phyloP scores from a whole-genome alignment of 2,329 filamentous ascomycete species.

The Colletotrichum cereale region DNA sequence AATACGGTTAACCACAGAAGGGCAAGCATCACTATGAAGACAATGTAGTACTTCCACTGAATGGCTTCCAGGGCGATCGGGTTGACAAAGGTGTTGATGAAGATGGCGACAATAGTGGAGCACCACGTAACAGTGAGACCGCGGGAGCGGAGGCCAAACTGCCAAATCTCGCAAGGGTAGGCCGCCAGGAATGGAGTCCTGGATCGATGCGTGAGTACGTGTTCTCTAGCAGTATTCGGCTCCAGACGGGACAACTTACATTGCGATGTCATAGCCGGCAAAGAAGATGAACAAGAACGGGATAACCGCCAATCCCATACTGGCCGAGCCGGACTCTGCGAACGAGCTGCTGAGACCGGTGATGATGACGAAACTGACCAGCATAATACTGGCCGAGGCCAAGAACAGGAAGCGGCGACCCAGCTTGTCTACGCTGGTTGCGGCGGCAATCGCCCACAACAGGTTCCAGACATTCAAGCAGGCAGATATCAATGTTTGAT shows the following conservation, averaged over 20 bases:
- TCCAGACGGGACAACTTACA: conserved; percentile 4
- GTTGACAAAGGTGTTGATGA: conserved; percentile 54
- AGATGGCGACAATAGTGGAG: conserved; percentile 28
- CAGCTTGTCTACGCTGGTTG: conserved; percentile 34
- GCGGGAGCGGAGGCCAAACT: conserved; percentile 29
- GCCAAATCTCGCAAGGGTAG: conserved; percentile 38
- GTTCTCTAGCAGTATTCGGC: too few relatives aligned
- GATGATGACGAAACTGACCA: conserved; percentile 33
- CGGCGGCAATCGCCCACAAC: conserved; percentile 35
- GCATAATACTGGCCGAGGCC: conserved; percentile 31
- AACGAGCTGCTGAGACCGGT: conserved; percentile 40
- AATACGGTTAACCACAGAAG: conserved; percentile 26
- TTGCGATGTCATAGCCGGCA: conserved; percentile 44
- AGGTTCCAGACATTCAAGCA: conserved; percentile 40
- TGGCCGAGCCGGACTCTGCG: conserved; percentile 40
- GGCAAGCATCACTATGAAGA: conserved; percentile 53
- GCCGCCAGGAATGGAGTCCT: conserved; percentile 30
- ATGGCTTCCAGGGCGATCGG: conserved; percentile 57
- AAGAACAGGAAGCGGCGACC: conserved; percentile 38
- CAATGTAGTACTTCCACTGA: conserved; percentile 59
- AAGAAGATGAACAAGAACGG: conserved; percentile 56
- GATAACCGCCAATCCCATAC: conserved; percentile 48
- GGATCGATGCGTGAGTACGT: background rate
- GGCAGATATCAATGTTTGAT: conserved; percentile 52
- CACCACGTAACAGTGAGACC: conserved; percentile 33